Evolutionary conservation across 768 basidiomycete genomes (phyloP).

Genomic region (Tricholoma saponaceum): DNA sequence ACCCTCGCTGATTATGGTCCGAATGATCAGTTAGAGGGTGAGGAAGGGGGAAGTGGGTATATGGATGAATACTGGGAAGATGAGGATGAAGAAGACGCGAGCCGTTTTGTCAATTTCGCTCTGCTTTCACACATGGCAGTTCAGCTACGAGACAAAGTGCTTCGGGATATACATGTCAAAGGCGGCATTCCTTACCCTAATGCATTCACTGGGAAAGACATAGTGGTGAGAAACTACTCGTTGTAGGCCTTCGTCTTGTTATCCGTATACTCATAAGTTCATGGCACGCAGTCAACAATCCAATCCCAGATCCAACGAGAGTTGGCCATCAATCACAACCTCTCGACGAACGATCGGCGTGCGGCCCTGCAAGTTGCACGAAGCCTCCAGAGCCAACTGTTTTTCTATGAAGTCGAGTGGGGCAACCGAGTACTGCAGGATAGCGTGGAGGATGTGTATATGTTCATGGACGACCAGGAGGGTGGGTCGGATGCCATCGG

Average conservation of each 20-base stretch:
- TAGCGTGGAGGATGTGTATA: conserved; percentile 90
- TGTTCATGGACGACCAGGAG: conserved; percentile 82
- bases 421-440: conserved; percentile 78
- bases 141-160: conserved; percentile 86
- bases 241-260: background rate
- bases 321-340: conserved; percentile 68
- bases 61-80: conserved; percentile 57
- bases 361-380: conserved; percentile 86
- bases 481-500: conserved; percentile 55
- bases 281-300: conserved; percentile 64
- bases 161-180: conserved; percentile 83
- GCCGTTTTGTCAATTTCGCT: conserved; percentile 83
- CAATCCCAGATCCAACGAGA: conserved; percentile 85
- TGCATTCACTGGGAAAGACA: conserved; percentile 92
- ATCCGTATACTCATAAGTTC: background rate
- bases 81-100: conserved; percentile 61
- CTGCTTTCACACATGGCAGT: conserved; percentile 87
- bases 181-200: conserved; percentile 87
- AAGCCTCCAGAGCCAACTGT: conserved; percentile 87
- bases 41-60: conserved; percentile 17
- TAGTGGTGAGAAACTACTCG: conserved; percentile 74
- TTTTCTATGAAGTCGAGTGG: conserved; percentile 98
- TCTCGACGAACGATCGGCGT: conserved; percentile 73
- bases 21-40: conserved; percentile 19
- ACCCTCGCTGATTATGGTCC: conserved; percentile 30